Evolutionary conservation across 495 filamentous ascomycete genomes (phyloP), one percentile per base, ranked within the genome.

Genomic region (Aspergillus ellipticus): DNA sequence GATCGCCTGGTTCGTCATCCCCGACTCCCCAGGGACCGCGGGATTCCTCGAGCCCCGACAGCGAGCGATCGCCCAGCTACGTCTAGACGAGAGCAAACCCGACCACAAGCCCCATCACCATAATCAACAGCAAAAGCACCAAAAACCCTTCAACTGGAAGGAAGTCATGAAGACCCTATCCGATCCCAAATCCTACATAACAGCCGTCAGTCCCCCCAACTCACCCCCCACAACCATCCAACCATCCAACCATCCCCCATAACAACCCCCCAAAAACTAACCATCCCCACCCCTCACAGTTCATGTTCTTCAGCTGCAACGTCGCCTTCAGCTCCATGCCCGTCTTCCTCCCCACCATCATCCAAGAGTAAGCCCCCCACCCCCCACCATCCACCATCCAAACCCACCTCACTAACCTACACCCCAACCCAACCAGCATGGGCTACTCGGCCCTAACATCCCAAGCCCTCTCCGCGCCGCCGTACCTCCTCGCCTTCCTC

Each of bases 161-260:
- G 77, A 84, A 33, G 77, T 85, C 29, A 57, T 78, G 17, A 72
- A 75, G 39, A 78, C 78, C 1, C 66, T 89, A 21, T 50, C 57
- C n/a, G 84, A 89, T 66, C 85, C 86, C 7, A 84, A 82, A 53
- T 79, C 81, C 41, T 91, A 88, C 67, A 74, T 90, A 11, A 86
- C 86, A 16, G 83, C 89, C 66, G 68, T 82, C 50, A 68, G 78
- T 37, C 39, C 8, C 19, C 35, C n/a, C 21, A 4, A 13, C 10
- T 49, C 37, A 31, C 6, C 42, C 1, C 17, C 22, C 6, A 13
- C 9, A 19, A n/a, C 7, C 31, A 8, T 29, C 7, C 8, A 55
- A 46, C 29, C 55, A 39, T 57, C 49, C 24, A 39, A 53, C 15
- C 22, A 16, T 53, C 41, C 56, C 24, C n/a, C n/a, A n/a, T n/a